Percentiles rank a stretch among this genome's conserved stretches.
Conservation (phyloP, 306 rosid species). For the Corylus heterophylla region DNA sequence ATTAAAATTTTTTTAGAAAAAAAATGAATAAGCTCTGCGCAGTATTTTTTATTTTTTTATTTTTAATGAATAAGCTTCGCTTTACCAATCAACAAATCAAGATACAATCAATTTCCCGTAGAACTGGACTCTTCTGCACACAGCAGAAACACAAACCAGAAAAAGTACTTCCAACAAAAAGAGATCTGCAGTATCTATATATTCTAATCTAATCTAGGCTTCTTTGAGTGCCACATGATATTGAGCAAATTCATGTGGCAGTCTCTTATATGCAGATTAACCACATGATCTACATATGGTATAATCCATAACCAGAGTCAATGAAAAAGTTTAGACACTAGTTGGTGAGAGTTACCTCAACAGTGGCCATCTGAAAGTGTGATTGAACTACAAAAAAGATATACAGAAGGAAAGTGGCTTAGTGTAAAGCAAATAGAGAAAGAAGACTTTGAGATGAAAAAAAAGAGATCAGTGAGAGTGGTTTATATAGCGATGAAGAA, state of each 20-base stretch:
- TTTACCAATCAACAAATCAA: no score
- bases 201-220: neutral
- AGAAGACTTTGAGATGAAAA: slow-evolving; percentile 32
- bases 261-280: neutral
- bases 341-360: slow-evolving; percentile 43
- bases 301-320: neutral
- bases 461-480: slow-evolving; percentile 23
- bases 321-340: neutral
- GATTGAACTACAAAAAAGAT: slow-evolving; percentile 16
- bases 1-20: no score
- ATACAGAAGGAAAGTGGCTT: neutral
- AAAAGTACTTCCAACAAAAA: no score
- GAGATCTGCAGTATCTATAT: neutral
- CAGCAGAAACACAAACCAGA: no score
- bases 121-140: no score
- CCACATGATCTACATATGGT: neutral
- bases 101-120: no score
- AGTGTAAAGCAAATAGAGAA: neutral
- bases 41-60: neutral
- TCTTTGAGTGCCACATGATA: neutral
- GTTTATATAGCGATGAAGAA: slow-evolving; percentile 43
- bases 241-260: neutral
- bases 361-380: slow-evolving; percentile 59
- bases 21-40: neutral
- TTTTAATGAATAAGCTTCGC: no score